Conservation (phyloP, 73 alveolate genomes). For the Paramecium octaurelia region DNA sequence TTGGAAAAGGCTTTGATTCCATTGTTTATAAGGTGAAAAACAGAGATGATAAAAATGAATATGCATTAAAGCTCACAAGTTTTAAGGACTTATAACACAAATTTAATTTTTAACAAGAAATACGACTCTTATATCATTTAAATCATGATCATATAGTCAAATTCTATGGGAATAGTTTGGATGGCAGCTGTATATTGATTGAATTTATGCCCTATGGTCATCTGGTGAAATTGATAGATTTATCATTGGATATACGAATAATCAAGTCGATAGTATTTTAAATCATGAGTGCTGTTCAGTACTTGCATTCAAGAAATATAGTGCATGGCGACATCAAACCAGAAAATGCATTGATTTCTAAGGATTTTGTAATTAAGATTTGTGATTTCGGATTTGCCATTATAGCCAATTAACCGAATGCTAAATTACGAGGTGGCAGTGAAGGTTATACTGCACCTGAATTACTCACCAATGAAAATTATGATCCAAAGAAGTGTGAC, state of each 20-base stretch:
- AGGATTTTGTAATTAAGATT: not conserved
- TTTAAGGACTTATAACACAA: not conserved
- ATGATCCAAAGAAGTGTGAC: slow-evolving; percentile 15
- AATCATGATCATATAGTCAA: not conserved
- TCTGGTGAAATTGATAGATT: not conserved
- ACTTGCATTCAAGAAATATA: not conserved
- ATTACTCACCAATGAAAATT: not conserved
- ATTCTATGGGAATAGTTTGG: not conserved
- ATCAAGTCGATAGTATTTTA: not conserved
- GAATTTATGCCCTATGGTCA: slow-evolving; percentile 17
- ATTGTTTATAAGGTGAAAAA: not conserved
- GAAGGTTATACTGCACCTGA: slow-evolving; percentile 45
- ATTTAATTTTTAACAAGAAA: not conserved
- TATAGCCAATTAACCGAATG: not conserved
- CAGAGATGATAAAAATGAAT: not conserved
- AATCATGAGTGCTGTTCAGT: not conserved
- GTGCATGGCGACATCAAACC: slow-evolving; percentile 57
- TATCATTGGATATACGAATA: not conserved
- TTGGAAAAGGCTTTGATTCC: slow-evolving; percentile 22
- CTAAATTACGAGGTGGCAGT: slow-evolving; percentile 14
- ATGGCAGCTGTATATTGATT: not conserved
- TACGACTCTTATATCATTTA: not conserved
- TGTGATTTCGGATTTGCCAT: slow-evolving; percentile 58
- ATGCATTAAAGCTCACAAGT: not conserved
- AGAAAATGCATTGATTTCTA: slow-evolving; percentile 43